phyloP scores from a whole-genome alignment of 2,329 filamentous ascomycete species.

The Penicillium sp. region DNA sequence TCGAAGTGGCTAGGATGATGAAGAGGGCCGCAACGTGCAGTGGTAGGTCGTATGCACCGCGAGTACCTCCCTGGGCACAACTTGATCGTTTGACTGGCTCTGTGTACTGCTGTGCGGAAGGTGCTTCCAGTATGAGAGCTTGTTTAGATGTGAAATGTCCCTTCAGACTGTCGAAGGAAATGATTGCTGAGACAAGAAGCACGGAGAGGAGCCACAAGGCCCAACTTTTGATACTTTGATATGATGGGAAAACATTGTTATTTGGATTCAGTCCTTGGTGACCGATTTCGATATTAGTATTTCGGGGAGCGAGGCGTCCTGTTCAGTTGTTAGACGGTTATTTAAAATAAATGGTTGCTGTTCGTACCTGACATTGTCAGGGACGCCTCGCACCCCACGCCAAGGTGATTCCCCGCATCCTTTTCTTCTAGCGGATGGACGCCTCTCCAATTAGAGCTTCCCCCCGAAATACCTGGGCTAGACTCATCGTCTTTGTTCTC shows the following conservation, averaged over 20 bases:
- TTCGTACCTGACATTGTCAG: constrained; percentile 32
- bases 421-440: neutral
- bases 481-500: constrained; percentile 32
- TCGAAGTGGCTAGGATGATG: constrained; percentile 56
- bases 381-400: constrained; percentile 18
- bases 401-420: constrained; percentile 6
- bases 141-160: constrained; percentile 7
- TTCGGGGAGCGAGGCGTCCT: constrained; percentile 23
- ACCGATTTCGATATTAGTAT: constrained; percentile 3
- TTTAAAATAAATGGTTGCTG: neutral
- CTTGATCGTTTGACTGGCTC: constrained; percentile 18
- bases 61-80: constrained; percentile 28
- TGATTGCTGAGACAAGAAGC: constrained; percentile 21
- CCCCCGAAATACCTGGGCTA: neutral
- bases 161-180: constrained; percentile 21
- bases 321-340: neutral
- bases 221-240: constrained; percentile 22
- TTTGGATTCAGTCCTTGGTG: neutral
- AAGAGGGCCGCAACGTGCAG: constrained; percentile 64
- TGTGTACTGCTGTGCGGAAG: neutral
- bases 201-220: constrained; percentile 28
- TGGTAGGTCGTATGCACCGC: constrained; percentile 56
- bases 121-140: neutral
- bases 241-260: constrained; percentile 6
- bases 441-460: constrained; percentile 4